Evolutionary conservation across 1,139 yeast genomes (phyloP).

Genomic region (Debaryomyces udenii): DNA sequence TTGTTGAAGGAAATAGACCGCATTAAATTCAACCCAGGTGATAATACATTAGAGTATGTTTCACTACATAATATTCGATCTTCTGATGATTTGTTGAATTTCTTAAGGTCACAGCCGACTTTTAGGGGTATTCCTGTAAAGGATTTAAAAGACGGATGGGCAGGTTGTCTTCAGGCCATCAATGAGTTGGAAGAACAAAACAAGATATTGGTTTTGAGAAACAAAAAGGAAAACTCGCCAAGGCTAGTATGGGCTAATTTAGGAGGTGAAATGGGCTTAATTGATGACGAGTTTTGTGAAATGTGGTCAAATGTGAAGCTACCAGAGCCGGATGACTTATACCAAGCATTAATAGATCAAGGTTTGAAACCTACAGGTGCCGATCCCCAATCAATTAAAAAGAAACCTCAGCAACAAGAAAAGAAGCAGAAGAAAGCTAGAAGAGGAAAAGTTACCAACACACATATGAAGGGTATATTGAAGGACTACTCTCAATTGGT

Average conservation of each 20-base stretch:
- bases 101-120: constrained; percentile 79
- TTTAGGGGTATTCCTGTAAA: constrained; percentile 88
- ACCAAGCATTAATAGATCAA: constrained; percentile 73
- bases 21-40: constrained; percentile 61
- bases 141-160: constrained; percentile 96
- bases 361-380: constrained; percentile 96
- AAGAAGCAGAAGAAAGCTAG: constrained; percentile 91
- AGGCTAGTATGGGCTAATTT: constrained; percentile 88
- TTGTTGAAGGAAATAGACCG: constrained; percentile 76
- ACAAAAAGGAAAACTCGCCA: constrained; percentile 91
- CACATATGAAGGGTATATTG: constrained; percentile 93
- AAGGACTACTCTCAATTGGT: constrained; percentile 71
- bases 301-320: constrained; percentile 81
- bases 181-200: constrained; percentile 75
- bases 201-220: constrained; percentile 78
- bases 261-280: constrained; percentile 70
- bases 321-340: constrained; percentile 78
- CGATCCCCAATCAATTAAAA: constrained; percentile 86
- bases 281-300: constrained; percentile 80
- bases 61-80: constrained; percentile 87
- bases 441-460: constrained; percentile 90
- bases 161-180: constrained; percentile 81
- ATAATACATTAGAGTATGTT: constrained; percentile 76
- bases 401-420: constrained; percentile 60
- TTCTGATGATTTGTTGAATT: constrained; percentile 73